Conservation (phyloP, 164 flowering plant species). For the Dillenia turbinata region DNA sequence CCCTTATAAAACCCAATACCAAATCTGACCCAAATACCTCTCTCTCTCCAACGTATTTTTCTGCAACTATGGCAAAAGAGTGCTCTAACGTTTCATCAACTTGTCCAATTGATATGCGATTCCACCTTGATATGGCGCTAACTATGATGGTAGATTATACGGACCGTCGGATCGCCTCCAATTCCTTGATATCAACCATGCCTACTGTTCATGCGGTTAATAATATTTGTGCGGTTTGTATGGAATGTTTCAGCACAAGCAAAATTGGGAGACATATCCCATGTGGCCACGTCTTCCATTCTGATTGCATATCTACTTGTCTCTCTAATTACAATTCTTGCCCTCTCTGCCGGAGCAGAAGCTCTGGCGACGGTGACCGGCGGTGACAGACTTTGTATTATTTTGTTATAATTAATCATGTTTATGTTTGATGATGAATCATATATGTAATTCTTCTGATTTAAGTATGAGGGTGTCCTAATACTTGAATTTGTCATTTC, state of each 20-base stretch:
- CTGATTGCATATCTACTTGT: slow-evolving; percentile 2
- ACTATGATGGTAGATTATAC: neutral
- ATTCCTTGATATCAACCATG: slow-evolving; percentile 11
- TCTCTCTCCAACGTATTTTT: too few relatives aligned
- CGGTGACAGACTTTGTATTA: too few relatives aligned
- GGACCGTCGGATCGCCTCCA: neutral
- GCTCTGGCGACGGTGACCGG: neutral
- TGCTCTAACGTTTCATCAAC: neutral
- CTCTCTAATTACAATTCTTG: slow-evolving; percentile 1
- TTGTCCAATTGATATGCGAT: slow-evolving; percentile 4
- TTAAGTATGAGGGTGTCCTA: too few relatives aligned
- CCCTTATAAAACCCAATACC: too few relatives aligned
- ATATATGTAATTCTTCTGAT: too few relatives aligned
- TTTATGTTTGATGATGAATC: too few relatives aligned
- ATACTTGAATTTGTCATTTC: too few relatives aligned
- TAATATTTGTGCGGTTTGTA: slow-evolving; percentile 12
- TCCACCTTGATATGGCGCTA: slow-evolving; percentile 22
- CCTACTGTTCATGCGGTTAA: slow-evolving; percentile 9
- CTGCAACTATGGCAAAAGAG: too few relatives aligned
- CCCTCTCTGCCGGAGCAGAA: slow-evolving; percentile 1
- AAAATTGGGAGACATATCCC: neutral
- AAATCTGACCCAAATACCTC: too few relatives aligned
- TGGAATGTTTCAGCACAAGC: slow-evolving; percentile 3
- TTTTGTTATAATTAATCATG: too few relatives aligned
- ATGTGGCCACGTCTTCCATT: slow-evolving; percentile 5